These are phyloP conservation scores for Cicer pinnatifidum DNA, from an alignment of 306 rosid genomes.

Conservation along the genomic window DNA sequence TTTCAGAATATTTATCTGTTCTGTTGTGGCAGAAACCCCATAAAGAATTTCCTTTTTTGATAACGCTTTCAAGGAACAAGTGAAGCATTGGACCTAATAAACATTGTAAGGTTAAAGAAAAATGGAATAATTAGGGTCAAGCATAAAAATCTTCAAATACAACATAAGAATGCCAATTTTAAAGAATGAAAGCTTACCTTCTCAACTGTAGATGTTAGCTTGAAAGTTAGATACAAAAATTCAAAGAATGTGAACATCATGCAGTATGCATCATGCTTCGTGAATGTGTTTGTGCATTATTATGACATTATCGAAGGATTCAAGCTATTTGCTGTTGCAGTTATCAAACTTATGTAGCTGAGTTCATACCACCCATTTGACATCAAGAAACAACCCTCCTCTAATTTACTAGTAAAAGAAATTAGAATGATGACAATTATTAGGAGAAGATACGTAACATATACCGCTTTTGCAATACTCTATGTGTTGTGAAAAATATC, in stretches of 20 bases:
- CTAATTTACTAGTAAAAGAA: too few relatives aligned
- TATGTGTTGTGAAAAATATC: too few relatives aligned
- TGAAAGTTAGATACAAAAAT: slow-evolving; percentile 75
- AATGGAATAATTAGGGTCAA: slow-evolving; percentile 25
- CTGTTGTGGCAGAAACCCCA: slow-evolving; percentile 80
- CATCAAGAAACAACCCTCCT: too few relatives aligned
- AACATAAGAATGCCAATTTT: slow-evolving; percentile 34
- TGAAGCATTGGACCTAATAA: slow-evolving; percentile 65
- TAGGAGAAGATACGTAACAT: too few relatives aligned
- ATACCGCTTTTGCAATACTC: too few relatives aligned
- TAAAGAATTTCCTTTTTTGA: slow-evolving; percentile 72
- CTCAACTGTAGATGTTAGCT: slow-evolving; percentile 80
- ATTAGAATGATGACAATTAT: too few relatives aligned
- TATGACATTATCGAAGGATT: too few relatives aligned
- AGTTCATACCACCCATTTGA: too few relatives aligned
- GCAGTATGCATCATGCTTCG: slow-evolving; percentile 47
- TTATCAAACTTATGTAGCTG: too few relatives aligned
- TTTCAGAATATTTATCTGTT: slow-evolving; percentile 61
- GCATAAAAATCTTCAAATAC: slow-evolving; percentile 30
- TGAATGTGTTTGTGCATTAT: too few relatives aligned
- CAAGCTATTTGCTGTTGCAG: too few relatives aligned
- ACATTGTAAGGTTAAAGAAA: slow-evolving; percentile 41
- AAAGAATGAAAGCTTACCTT: slow-evolving; percentile 62
- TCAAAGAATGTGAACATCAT: too few relatives aligned
- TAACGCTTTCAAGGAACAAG: slow-evolving; percentile 68